phyloP scores from a whole-genome alignment of 805 yeast species.

The Pichia nakasei region DNA sequence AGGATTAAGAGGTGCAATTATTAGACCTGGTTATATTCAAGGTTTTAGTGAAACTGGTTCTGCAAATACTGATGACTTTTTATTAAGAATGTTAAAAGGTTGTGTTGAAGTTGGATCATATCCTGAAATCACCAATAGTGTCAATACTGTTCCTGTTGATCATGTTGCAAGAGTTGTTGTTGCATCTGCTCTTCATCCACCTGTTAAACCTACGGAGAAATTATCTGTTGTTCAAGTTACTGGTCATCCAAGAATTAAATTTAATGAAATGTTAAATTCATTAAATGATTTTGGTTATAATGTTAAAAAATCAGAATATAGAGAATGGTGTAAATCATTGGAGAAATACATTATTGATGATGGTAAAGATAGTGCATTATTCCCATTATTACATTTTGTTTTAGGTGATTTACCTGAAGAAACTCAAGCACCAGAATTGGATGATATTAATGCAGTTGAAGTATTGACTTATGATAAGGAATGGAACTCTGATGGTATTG shows the following conservation, averaged over 20 bases:
- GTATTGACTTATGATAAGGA: conserved; percentile 52
- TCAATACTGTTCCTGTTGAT: conserved; percentile 96
- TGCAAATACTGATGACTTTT: conserved; percentile 93
- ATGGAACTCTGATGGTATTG: conserved; percentile 45
- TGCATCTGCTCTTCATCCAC: conserved; percentile 75
- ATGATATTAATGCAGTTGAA: conserved; percentile 73
- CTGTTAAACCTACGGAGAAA: conserved; percentile 35
- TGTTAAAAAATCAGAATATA: conserved; percentile 55
- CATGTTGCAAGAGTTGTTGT: conserved; percentile 91
- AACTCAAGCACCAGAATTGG: conserved; percentile 93
- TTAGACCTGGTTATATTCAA: conserved; percentile 94
- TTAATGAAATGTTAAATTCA: conserved; percentile 64
- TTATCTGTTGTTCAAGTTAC: conserved; percentile 87
- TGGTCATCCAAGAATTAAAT: conserved; percentile 85
- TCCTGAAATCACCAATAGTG: conserved; percentile 81
- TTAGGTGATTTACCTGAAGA: conserved; percentile 84
- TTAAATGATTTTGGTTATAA: conserved; percentile 66
- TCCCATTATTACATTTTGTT: conserved; percentile 89
- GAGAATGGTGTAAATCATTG: conserved; percentile 67
- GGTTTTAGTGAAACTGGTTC: conserved; percentile 82
- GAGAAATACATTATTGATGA: conserved; percentile 72
- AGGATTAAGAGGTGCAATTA: conserved; percentile 82
- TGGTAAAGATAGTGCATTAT: conserved; percentile 75
- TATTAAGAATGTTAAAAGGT: conserved; percentile 90
- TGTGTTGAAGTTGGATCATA: conserved; percentile 77